phyloP scores from a whole-genome alignment of 2,329 filamentous ascomycete genomes.

The Neonectria faginata region DNA sequence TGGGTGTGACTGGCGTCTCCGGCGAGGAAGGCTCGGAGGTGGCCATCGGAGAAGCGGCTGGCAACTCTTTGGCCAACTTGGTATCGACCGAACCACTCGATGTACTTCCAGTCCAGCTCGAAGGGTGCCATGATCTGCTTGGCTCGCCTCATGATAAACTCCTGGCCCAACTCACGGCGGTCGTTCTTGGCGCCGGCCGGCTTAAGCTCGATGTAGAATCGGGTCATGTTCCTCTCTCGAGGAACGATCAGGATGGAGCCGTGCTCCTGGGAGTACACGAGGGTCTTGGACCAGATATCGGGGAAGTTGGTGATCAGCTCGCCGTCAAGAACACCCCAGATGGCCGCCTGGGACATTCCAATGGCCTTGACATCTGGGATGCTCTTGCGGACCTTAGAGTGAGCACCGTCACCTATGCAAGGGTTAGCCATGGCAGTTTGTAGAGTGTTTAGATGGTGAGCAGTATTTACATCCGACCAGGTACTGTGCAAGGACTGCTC shows the following conservation, averaged over 20 bases:
- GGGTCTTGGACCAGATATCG: conserved; percentile 80
- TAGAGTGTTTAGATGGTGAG: no score
- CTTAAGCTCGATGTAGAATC: conserved; percentile 70
- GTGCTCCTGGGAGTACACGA: conserved; percentile 73
- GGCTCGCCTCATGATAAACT: conserved; percentile 78
- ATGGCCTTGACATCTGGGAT: conserved; percentile 69
- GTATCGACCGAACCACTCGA: conserved; percentile 80
- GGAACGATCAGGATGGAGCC: conserved; percentile 81
- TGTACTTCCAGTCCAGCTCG: conserved; percentile 66
- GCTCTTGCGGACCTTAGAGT: conserved; percentile 75
- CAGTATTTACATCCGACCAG: conserved; percentile 73
- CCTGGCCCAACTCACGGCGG: conserved; percentile 61
- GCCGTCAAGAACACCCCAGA: conserved; percentile 80
- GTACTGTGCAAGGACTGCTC: conserved; percentile 68
- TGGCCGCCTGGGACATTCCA: conserved; percentile 63
- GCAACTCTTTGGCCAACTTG: conserved; percentile 78
- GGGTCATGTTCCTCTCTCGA: conserved; percentile 78
- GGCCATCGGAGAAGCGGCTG: conserved; percentile 73
- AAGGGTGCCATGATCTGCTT: conserved; percentile 71
- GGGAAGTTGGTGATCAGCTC: conserved; percentile 78
- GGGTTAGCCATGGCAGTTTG: conserved; percentile 22
- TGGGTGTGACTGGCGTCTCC: conserved; percentile 80
- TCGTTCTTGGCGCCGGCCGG: conserved; percentile 54
- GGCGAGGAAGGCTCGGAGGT: conserved; percentile 73
- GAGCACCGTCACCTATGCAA: conserved; percentile 71